Base-by-base conservation (phyloP, 306 rosid species). In the Mimosa pudica region DNA sequence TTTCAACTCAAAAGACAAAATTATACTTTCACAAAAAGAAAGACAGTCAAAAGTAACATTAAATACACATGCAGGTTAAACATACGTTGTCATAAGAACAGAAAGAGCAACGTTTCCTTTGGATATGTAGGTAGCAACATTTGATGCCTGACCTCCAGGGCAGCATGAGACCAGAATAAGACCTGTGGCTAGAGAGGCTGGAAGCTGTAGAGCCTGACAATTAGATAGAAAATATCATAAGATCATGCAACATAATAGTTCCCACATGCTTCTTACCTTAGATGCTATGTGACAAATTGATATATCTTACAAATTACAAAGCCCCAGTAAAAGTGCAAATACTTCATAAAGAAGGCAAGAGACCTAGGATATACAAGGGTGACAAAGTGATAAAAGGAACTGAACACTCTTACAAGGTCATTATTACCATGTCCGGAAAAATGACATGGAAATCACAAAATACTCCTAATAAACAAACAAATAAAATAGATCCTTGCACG, bases 71-170 rank as follows among this genome's bases (percentile, higher is more conserved):
- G 76, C 45, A 45, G 32, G 48, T 74, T 48, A 82, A 71, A 77
- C 90, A 79, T 93, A 93, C 99, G 90, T 95, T 71, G 97, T 93
- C 96, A 70, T 70, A 10, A 70, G 57, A 70, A 70, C 74, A 70
- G 74, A 70, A 46, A 70, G 94, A 68, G 99, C 99, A 49, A 95
- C 97, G 65, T 95, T 95, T 84, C 99, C 99, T 84, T 90, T 95
- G 36, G 97, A 89, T 80, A 95, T 92, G 87, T 90, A 92, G 69
- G 98, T 95, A 24, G 98, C 97, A 80, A 92, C 98, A 79, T 95
- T 92, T 79, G 98, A 95, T 64, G 98, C 98, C 87, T 95, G 98
- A 68, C 98, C 97, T 80, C 98, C 98, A 74, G 98, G 98, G 88
- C 98, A 95, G 89, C 98, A 92, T 36, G 98, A 92, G 78, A 95